Percentiles rank a stretch among this genome's conserved stretches.
These are phyloP conservation scores for Trametes elegans DNA, from an alignment of 768 basidiomycete genomes.

Conservation along the genomic window DNA sequence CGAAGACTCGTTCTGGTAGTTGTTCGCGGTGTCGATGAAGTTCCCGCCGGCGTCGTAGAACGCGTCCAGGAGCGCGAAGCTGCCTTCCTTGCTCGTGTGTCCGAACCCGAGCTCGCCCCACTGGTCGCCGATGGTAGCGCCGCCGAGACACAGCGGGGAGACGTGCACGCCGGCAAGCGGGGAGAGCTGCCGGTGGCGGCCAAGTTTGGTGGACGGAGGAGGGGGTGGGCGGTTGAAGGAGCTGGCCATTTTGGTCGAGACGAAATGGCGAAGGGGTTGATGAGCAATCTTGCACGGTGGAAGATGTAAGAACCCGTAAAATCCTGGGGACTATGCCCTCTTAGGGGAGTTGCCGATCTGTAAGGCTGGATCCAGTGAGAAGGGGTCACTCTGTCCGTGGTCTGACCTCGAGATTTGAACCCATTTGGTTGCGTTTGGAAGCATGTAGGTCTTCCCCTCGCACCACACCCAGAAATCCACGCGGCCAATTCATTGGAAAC, in stretches of 20 bases:
- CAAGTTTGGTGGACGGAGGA: conserved; percentile 27
- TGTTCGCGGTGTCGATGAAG: conserved; percentile 37
- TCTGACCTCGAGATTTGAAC: too few relatives aligned
- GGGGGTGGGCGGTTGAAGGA: conserved; percentile 9
- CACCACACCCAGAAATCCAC: too few relatives aligned
- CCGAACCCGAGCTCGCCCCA: conserved; percentile 34
- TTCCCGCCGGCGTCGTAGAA: conserved; percentile 35
- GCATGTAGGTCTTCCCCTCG: too few relatives aligned
- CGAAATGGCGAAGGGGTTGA: too few relatives aligned
- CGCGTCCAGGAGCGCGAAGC: conserved; percentile 40
- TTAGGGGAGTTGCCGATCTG: too few relatives aligned
- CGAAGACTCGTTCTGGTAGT: conserved; percentile 35
- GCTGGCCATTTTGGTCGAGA: background rate
- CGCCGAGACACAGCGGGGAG: conserved; percentile 38
- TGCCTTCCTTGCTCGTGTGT: conserved; percentile 33
- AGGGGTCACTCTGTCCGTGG: too few relatives aligned
- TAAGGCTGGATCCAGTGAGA: too few relatives aligned
- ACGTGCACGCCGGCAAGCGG: conserved; percentile 37
- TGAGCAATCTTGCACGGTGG: background rate
- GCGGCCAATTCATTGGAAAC: too few relatives aligned
- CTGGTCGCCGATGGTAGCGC: conserved; percentile 38
- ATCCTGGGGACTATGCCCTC: too few relatives aligned
- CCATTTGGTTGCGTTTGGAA: too few relatives aligned
- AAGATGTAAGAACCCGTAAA: too few relatives aligned
- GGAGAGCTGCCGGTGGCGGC: conserved; percentile 32